phyloP scores from a whole-genome alignment of 345 rosid genomes.

The Trapa bicornis region DNA sequence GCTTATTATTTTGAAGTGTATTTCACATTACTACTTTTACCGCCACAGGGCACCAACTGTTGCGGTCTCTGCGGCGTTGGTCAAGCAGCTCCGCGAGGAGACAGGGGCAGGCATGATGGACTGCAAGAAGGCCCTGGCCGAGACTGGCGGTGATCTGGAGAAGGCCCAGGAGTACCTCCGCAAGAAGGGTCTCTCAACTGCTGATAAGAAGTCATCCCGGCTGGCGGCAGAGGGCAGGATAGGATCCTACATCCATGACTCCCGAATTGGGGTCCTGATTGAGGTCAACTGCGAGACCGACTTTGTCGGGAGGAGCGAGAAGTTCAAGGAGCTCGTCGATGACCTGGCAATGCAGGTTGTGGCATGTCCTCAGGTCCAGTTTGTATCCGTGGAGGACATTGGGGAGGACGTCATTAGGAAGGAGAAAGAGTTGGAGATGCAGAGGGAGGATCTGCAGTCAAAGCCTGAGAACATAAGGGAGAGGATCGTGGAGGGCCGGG shows the following conservation, averaged over 20 bases:
- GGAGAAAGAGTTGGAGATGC: slow-evolving; percentile 89
- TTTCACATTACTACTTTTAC: background rate
- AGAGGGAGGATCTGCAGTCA: slow-evolving; percentile 71
- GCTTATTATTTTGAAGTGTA: background rate
- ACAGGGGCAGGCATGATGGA: slow-evolving; percentile 99
- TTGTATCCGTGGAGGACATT: slow-evolving; percentile 57
- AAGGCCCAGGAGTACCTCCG: slow-evolving; percentile 92
- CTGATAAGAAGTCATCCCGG: slow-evolving; percentile 88
- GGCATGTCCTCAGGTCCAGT: slow-evolving; percentile 78
- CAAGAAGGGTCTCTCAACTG: slow-evolving; percentile 85
- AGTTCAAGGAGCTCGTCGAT: slow-evolving; percentile 75
- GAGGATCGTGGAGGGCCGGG: slow-evolving; percentile 76
- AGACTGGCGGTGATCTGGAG: slow-evolving; percentile 80
- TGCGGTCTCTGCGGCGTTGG: slow-evolving; percentile 66
- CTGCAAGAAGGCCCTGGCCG: slow-evolving; percentile 89
- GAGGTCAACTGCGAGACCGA: slow-evolving; percentile 96
- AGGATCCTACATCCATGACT: slow-evolving; percentile 80
- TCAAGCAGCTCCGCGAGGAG: slow-evolving; percentile 88
- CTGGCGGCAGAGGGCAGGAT: slow-evolving; percentile 96
- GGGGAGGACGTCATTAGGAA: slow-evolving; percentile 36
- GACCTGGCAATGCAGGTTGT: slow-evolving; percentile 92
- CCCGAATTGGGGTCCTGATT: slow-evolving; percentile 76
- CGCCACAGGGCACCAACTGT: slow-evolving; percentile 36
- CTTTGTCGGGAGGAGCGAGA: slow-evolving; percentile 84
- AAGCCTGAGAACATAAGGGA: slow-evolving; percentile 89